Evolutionary conservation across 805 yeast species (phyloP), one percentile per base, ranked within the genome.

Genomic region (Diddensiella transvaalensis): DNA sequence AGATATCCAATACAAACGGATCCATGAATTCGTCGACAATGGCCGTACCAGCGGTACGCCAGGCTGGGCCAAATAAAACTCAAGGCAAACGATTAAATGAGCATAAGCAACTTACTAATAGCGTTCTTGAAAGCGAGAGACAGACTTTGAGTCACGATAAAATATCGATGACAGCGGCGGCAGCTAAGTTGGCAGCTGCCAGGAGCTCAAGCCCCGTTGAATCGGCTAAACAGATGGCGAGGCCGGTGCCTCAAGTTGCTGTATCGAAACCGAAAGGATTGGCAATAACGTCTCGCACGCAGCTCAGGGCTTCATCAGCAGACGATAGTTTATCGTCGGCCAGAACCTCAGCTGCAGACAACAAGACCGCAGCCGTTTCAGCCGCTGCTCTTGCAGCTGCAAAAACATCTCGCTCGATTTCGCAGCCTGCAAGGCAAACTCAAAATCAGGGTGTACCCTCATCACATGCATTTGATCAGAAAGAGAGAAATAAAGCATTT

Each of bases 41-140:
- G 13, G 32, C 32, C 32, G 11, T 13, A 26, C 8, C 32, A 8
- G 11, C 38, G 8, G 22, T 38, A 6, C 42, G 42, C 8, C 50
- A 47, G 37, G 24, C 35, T 3, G 47, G 33, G 38, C 50, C 50
- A 8, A 47, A 47, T 24, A 40, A 47, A 22, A 38, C 50, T 8
- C 23, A 19, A 2, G 17, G 19, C 11, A 36, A 32, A 17, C 11
- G 29, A 3, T 18, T 22, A n/a, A 26, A 30, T n/a, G 50, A 47
- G 15, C 50, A 41, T 11, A 18, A 29, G 15, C 22, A 40, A 15
- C 22, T 15, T 2, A 18, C 30, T 4, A 30, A 26, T 3, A 15
- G 22, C 11, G 36, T 8, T 10, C 17, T 39, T n/a, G 3, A 22
- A 17, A 17, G 32, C 13, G 29, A 33, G 32, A 21, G 29, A 15